Base-by-base conservation (phyloP, 768 basidiomycete genomes). In the Rhodotorula kratochvilovae region DNA sequence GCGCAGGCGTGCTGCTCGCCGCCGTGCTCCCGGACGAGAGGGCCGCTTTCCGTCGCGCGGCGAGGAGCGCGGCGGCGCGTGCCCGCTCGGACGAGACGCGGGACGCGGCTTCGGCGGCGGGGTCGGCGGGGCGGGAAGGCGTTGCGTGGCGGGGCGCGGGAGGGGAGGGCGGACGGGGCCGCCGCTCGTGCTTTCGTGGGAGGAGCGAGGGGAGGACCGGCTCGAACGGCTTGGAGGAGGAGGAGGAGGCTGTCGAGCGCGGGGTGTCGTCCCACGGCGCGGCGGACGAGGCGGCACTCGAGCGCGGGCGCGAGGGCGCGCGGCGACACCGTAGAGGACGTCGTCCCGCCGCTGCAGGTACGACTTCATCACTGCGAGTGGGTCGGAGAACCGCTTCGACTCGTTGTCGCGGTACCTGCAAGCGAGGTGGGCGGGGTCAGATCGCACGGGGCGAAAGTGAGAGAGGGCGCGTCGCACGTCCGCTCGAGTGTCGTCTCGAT, bases 381-480 rank as follows among this genome's bases (percentile, higher is more conserved):
- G 77, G 63, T 78, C 77, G 33, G 70, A 36, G 15, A 73, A 61
- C 11, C 72, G 63, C 51, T 78, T 78, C 8, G 65, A 45, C 45
- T 74, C 69, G 54, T 67, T 75, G 62, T 77, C 77, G 46, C 72
- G 73, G 68, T 76, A 78, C 12, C 74, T 75, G 66, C 16, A 21
- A 35, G 19, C 19, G 21, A 17, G n/a, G 58, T 8, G 59, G 35
- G 33, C 4, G 17, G 35, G 29, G 35, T 46, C 8, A 15, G 43
- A 2, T 5, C 36, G n/a, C 17, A 33, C 10, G 31, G 19, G 3
- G 19, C n/a, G 42, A 2, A 13, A 39, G 39, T 3, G 16, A 15
- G 36, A 15, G 36, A 25, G 36, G 56, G 7, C 31, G 21, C 13
- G 10, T 10, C 73, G 39, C 51, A 74, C 73, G 73, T 53, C 43